Evolutionary conservation across 805 yeast genomes (phyloP), one percentile per base, ranked within the genome.

Genomic region (Tetrapisispora nanseiensis): DNA sequence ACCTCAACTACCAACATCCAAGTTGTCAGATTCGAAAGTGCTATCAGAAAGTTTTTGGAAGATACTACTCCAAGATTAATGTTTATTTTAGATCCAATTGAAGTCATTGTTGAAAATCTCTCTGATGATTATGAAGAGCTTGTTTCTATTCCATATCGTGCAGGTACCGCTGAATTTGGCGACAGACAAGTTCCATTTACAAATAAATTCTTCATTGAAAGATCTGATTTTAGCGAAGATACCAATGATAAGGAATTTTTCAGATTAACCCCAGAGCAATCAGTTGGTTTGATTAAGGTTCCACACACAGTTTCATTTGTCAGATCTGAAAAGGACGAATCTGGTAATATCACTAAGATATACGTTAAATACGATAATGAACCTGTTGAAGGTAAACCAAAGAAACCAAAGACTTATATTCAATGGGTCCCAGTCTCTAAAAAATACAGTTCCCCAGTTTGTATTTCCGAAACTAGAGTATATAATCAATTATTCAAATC

Each of bases 1-100:
- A 92, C 97, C 1, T 74, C 90, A 36, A 83, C 89, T 35, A 81
- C 96, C 33, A 86, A 86, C 58, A 92, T 92, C 60, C 97, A 92
- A 70, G 82, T 76, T 16, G 76, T 78, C 9, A 74, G 98, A 62
- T 87, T 92, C 58, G 99, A 92, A 57, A 77, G 81, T 57, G 80
- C 97, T 2, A 78, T 92, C 43, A 80, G 99, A 65, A 74, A 77
- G 49, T 92, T 78, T 63, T 72, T 92, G 56, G 98, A 92, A 68
- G 80, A 78, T 54, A 78, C 87, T 18, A 87, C 95, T 15, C 97
- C 99, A 44, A 78, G 99, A 63, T 71, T 92, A 55, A 89, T 92
- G 95, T 79, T 92, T 76, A 72, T 92, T 42, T 75, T 82, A 51
- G 85, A 86, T 55, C 98, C 99, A 23, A 66, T 92, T 43, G 82